phyloP scores from a whole-genome alignment of 2,329 filamentous ascomycete genomes.

The Cadophora sp. region DNA sequence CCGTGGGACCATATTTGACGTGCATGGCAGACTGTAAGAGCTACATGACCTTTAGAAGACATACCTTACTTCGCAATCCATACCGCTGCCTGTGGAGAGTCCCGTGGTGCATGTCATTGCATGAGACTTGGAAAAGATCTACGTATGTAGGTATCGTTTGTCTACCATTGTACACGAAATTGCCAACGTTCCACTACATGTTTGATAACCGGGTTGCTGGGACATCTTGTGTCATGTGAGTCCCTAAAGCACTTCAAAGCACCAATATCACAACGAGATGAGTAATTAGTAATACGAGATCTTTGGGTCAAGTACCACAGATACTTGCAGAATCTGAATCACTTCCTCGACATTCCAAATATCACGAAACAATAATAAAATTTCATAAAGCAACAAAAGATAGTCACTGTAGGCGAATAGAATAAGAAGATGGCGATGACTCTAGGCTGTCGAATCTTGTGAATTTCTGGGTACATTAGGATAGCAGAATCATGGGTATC shows the following conservation, averaged over 20 bases:
- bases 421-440: background rate
- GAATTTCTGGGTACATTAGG: background rate
- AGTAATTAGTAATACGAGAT: background rate
- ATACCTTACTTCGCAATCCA: background rate
- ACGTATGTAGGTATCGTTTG: background rate
- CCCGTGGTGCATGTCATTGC: too few relatives aligned
- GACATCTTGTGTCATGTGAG: conserved; percentile 10
- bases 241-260: background rate
- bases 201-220: conserved; percentile 5
- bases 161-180: background rate
- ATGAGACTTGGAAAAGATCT: background rate
- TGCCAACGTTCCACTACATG: conserved; percentile 4
- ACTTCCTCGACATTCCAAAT: background rate
- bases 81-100: too few relatives aligned
- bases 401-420: background rate
- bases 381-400: background rate
- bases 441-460: background rate
- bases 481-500: conserved; percentile 1
- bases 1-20: too few relatives aligned
- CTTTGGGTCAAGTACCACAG: background rate
- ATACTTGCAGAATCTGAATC: background rate
- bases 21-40: too few relatives aligned
- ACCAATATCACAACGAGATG: background rate
- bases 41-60: too few relatives aligned
- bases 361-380: background rate